Base-by-base conservation (phyloP, 768 basidiomycete genomes). In the Lenzites betulinus region DNA sequence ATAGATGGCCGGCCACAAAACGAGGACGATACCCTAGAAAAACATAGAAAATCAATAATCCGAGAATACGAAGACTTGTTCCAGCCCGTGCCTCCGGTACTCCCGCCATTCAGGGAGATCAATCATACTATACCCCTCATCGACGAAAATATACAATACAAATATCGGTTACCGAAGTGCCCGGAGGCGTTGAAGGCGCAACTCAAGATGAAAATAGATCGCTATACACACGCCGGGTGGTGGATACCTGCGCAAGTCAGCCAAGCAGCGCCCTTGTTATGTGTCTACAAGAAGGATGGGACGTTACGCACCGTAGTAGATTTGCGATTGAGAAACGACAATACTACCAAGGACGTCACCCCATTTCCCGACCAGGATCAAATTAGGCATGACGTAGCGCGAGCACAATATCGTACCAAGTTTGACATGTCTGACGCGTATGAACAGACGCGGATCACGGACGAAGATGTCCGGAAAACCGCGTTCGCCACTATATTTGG, bases 341-440 rank as follows among this genome's bases (percentile, higher is more conserved):
- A 33, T 33, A 33, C 30, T 4, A 11, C 11, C 6, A 4, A 33
- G 6, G 11, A 33, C 11, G 6, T 33, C 11, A 33, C 30, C 4
- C 30, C 30, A 33, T 33, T 33, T 33, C 30, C 30, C 6, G 30
- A 33, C 11, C 11, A 33, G 11, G 30, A 33, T 33, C 30, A 33
- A 11, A 33, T 33, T 11, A 4, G 11, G 30, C 4, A 5, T 4
- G 30, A 33, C 11, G 30, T 33, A 33, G 30, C 30, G 30, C 4
- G 30, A 11, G 30, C 30, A 33, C 4, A 80, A 82, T 56, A 81
- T 74, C 0, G 30, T 13, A 72, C 0, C 72, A 77, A 47, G 68
- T 75, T 81, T 2, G 75, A 81, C 51, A 48, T 78, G 23, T 67
- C 70, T 1, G 72, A 79, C 48, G 75, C 77, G 0, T 82, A 78